Evolutionary conservation across 2,329 filamentous ascomycete genomes (phyloP), one percentile per base, ranked within the genome.

Genomic region (Calonectria honghensis): DNA sequence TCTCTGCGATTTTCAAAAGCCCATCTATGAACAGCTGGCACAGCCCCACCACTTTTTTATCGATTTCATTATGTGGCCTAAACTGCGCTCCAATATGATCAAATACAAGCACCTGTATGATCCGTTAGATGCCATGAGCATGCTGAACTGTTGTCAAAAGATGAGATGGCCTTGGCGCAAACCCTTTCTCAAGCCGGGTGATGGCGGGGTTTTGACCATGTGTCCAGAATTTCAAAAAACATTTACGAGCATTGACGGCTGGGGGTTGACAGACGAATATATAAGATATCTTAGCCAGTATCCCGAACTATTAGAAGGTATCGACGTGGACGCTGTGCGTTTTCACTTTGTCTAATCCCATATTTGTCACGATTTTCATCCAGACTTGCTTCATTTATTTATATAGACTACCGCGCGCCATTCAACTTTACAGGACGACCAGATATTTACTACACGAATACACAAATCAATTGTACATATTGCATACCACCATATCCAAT

Each of bases 101-200:
- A 63, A 63, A 20, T 63, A 63, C 35, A 63, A 63, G n/a, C 57
- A 63, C 24, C 24, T 63, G 20, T 63, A 63, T 14, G 27, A 63
- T 41, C 35, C 57, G 2, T 11, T 39, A 18, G 57, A 63, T 16
- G 57, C 57, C 20, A 63, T 63, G 57, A 63, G 57, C 18, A 20
- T 63, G 35, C 35, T 41, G 1, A 63, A 24, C 18, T 63, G 57
- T 41, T 63, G 35, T 9, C 35, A 63, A 11, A 63, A 63, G 37
- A 29, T 63, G 35, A 63, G 57, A 24, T 63, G 57, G 57, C 57
- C 57, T 20, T 63, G 57, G 57, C 24, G 57, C 18, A 41, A 29
- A n/a, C 57, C 57, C 11, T 63, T 39, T 29, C 37, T 63, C 2
- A 27, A 41, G n/a, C 57, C 57, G 16, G 16, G 14, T 9, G 2